Base-by-base conservation (phyloP, 768 basidiomycete genomes). In the Amyloporia xantha region DNA sequence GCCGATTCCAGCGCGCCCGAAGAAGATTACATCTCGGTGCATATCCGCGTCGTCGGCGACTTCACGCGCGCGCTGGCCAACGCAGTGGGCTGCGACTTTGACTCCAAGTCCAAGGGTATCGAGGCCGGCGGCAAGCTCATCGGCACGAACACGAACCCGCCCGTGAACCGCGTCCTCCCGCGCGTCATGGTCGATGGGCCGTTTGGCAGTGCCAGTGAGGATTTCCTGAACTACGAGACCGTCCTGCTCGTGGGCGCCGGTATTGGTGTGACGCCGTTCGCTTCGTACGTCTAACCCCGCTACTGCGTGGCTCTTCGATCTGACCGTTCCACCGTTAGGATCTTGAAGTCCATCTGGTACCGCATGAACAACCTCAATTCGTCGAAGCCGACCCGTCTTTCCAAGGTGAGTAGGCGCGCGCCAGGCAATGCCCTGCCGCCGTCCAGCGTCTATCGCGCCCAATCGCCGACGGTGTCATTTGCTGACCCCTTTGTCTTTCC, bases 111-210 rank as follows among this genome's bases (percentile, higher is more conserved):
- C 40, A 73, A 73, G 50, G 66, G 56, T 15, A 72, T 70, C 46
- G 73, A 71, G 2, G 60, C 63, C 23, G 80, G 78, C 5, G 79
- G 82, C 40, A 79, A 75, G 65, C 79, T 86, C 37, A 67, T 91
- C 19, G 78, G 77, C 15, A 78, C 79, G 25, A 68, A 66, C 39
- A 62, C 71, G 15, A 77, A 77, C 62, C 78, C 79, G 2, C 77
- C 84, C 0, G 52, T 91, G 48, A 85, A 84, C 63, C 75, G 82
- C 30, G 72, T 84, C 5, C 76, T 97, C 3, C 94, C 94, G 9
- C 82, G 94, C 50, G 74, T 97, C 60, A 96, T 96, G 93, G 79
- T 97, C 43, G 94, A 97, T 59, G 94, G 93, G 13, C 94, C 94
- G 4, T 97, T 96, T 62, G 94, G 94, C 12, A 84, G 81, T 52